Base-by-base conservation (phyloP, 1,284 basidiomycete species). In the Cryptococcus hybrid region DNA sequence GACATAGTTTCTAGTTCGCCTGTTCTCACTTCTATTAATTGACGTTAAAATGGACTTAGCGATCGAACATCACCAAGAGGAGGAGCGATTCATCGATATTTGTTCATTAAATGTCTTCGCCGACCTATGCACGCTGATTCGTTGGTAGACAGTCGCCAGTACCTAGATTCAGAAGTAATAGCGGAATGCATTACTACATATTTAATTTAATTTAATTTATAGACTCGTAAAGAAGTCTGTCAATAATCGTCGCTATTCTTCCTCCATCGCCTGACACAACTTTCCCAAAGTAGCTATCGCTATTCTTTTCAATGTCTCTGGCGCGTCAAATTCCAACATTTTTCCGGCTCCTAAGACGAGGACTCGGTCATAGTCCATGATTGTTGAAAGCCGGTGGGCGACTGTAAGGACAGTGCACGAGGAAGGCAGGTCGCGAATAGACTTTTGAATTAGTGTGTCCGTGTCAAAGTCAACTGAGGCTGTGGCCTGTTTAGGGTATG, bases 221-320 rank as follows among this genome's bases (percentile, higher is more conserved):
- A 24, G 24, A 24, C 24, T 24, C 24, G 24, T 24, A 24, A 24
- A 24, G 24, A 24, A 24, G 24, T 24, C 24, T 24, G 24, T 24
- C 24, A 24, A 24, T 24, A 24, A 24, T 24, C 24, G 24, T 24
- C 24, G 24, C 24, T 15, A 30, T 37, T 35, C 38, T 47, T 37
- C 40, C 68, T 77, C 73, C 72, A 75, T 77, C 5, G 74, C 83
- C 57, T 87, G 83, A 1, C 88, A 84, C 36, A 88, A 76, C 18
- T 81, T 76, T 2, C 83, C 82, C n/a, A 60, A 89, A 82, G 68
- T 78, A 78, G 8, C 85, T 82, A 34, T 80, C 74, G 7, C 34
- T 47, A 12, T 47, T 24, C 48, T 70, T 18, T 81, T 81, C 46
- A 47, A 30, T 7, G 18, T 47, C 30, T 36, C n/a, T 24, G 24